These are phyloP conservation scores for Pycnococcus provasolii DNA, from an alignment of 139 green algal species.

Conservation along the genomic window DNA sequence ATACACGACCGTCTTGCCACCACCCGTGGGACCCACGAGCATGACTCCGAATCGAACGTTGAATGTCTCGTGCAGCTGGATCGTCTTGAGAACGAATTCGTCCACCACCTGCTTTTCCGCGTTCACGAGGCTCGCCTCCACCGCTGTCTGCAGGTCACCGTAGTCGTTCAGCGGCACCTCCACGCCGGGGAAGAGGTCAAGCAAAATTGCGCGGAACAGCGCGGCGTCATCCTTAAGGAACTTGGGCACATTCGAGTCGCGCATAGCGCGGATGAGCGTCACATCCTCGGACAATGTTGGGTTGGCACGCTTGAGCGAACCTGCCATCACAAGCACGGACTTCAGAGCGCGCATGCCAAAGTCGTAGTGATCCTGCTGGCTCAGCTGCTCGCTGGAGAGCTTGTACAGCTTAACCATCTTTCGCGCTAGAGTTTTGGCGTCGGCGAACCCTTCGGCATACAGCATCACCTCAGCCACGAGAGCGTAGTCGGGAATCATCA, in stretches of 20 bases:
- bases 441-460: conserved; percentile 67
- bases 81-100: conserved; percentile 57
- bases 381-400: conserved; percentile 76
- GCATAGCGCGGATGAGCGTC: conserved; percentile 66
- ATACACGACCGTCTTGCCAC: conserved; percentile 63
- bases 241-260: conserved; percentile 78
- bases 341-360: conserved; percentile 80
- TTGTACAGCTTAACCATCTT: conserved; percentile 91
- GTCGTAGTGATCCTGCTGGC: conserved; percentile 70
- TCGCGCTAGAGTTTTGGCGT: conserved; percentile 54
- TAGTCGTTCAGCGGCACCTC: conserved; percentile 55
- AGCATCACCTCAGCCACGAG: conserved; percentile 74
- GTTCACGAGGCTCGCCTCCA: conserved; percentile 37
- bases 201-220: conserved; percentile 73
- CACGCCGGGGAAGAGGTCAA: conserved; percentile 69
- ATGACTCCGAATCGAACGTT: conserved; percentile 77
- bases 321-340: conserved; percentile 74
- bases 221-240: conserved; percentile 65
- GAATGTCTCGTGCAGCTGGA: conserved; percentile 77
- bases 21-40: conserved; percentile 60
- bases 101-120: conserved; percentile 44
- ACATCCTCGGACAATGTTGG: conserved; percentile 54
- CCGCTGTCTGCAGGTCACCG: conserved; percentile 51
- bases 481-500: conserved; percentile 80
- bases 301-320: conserved; percentile 58